Conservation (phyloP, 352 stramenopile genomes). For the Hyaloperonospora brassicae region DNA sequence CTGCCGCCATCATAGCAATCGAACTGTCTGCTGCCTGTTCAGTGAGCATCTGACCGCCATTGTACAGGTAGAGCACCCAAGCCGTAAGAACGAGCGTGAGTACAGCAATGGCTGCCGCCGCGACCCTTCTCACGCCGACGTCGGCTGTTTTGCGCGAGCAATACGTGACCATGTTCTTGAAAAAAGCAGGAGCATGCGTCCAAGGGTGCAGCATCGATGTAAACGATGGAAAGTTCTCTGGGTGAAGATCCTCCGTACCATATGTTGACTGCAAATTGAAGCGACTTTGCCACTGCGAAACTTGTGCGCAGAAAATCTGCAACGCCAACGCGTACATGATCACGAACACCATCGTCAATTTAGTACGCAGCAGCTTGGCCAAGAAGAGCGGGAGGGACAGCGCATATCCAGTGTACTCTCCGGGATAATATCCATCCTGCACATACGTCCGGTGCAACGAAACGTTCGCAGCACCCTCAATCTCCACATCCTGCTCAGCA, state of each 20-base stretch:
- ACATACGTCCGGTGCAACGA: constrained; percentile 44
- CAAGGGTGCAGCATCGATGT: constrained; percentile 48
- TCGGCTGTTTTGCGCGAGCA: constrained; percentile 4
- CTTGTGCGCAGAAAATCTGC: constrained; percentile 56
- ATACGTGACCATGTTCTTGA: constrained; percentile 18
- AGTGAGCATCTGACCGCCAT: too few relatives aligned
- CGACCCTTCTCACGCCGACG: constrained; percentile 8
- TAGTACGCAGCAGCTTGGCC: constrained; percentile 43
- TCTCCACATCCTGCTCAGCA: constrained; percentile 4
- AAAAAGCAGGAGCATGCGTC: constrained; percentile 30
- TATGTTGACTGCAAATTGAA: constrained; percentile 43
- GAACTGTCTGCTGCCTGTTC: too few relatives aligned
- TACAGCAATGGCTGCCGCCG: constrained; percentile 5
- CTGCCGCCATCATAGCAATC: constrained; percentile 1
- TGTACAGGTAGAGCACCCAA: constrained; percentile 7
- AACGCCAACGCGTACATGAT: constrained; percentile 60
- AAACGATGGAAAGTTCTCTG: constrained; percentile 48
- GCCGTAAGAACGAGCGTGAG: constrained; percentile 9
- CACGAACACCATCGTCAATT: constrained; percentile 36
- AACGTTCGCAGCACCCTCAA: constrained; percentile 17
- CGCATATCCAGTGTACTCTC: constrained; percentile 41
- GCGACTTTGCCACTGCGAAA: constrained; percentile 57
- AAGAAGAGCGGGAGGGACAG: constrained; percentile 41
- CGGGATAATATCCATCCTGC: constrained; percentile 37
- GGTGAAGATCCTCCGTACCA: constrained; percentile 16